A percentile compares a stretch with the other conserved stretches of the same genome.
phyloP scores from a whole-genome alignment of 257 asterid genomes.

The Paraleonurus japonicus region DNA sequence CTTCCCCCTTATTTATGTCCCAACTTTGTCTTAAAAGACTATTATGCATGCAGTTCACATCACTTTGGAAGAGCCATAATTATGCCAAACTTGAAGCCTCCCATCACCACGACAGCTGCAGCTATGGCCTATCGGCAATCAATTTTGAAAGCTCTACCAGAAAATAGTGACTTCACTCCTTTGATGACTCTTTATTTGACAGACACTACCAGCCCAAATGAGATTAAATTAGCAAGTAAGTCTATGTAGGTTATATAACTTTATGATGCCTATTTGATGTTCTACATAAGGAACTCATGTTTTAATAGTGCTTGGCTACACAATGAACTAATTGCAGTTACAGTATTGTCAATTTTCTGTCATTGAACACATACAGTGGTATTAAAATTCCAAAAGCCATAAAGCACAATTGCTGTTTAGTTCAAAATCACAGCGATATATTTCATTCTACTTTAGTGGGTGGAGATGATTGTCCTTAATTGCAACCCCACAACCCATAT shows the following conservation, averaged over 20 bases:
- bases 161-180: slow-evolving; percentile 61
- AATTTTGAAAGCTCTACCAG: slow-evolving; percentile 70
- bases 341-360: not conserved
- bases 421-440: not conserved
- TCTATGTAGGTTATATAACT: not conserved
- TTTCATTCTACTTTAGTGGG: not conserved
- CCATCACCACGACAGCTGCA: slow-evolving; percentile 80
- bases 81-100: slow-evolving; percentile 95
- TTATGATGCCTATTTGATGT: not conserved
- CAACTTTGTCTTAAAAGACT: slow-evolving; percentile 11
- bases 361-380: not conserved
- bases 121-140: slow-evolving; percentile 70
- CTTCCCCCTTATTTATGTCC: not conserved
- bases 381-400: not conserved
- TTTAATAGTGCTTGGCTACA: not conserved
- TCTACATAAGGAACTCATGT: not conserved
- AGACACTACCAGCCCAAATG: slow-evolving; percentile 71
- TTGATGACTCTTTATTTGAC: slow-evolving; percentile 97
- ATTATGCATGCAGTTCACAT: slow-evolving; percentile 48
- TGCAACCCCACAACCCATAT: not conserved
- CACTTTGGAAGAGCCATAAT: slow-evolving; percentile 90
- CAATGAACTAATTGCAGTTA: slow-evolving; percentile 9
- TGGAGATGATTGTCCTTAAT: not conserved
- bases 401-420: not conserved
- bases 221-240: slow-evolving; percentile 89